phyloP scores from a whole-genome alignment of 164 flowering plant species.

The Sedum album region DNA sequence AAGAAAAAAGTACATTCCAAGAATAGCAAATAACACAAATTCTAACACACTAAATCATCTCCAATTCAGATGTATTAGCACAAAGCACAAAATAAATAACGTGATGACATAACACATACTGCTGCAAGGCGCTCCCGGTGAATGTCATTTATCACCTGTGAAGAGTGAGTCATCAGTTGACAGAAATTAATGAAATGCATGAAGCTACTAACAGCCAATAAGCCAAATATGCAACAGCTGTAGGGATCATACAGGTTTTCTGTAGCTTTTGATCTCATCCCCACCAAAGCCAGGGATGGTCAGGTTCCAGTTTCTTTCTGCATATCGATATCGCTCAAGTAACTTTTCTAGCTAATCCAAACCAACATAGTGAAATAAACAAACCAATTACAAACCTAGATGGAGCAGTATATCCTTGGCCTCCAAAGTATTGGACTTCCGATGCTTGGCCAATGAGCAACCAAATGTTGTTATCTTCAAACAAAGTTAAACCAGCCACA shows the following conservation, averaged over 20 bases:
- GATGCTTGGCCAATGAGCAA: conserved; percentile 95
- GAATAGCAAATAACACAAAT: not conserved
- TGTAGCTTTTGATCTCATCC: conserved; percentile 80
- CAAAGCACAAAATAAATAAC: not conserved
- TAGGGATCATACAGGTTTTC: conserved; percentile 47
- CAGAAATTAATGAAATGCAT: not conserved
- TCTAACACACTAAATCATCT: too few relatives aligned
- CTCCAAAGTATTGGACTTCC: conserved; percentile 78
- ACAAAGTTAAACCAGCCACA: conserved; percentile 1
- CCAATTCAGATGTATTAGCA: too few relatives aligned
- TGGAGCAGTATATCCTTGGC: conserved; percentile 92
- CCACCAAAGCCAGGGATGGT: conserved; percentile 85
- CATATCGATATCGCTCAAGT: conserved; percentile 9
- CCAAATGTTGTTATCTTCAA: conserved; percentile 77
- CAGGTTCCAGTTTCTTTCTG: conserved; percentile 94
- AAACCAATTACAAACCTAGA: conserved; percentile 49
- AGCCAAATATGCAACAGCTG: not conserved
- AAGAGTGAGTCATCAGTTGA: not conserved
- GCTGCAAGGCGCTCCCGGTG: conserved; percentile 7
- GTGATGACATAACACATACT: not conserved
- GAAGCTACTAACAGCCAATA: not conserved
- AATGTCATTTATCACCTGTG: conserved; percentile 3
- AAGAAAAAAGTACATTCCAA: not conserved
- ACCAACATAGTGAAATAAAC: conserved; percentile 1
- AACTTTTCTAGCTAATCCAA: not conserved